Base-by-base conservation (phyloP, 2,329 filamentous ascomycete species). In the Leptographium wingfieldii region DNA sequence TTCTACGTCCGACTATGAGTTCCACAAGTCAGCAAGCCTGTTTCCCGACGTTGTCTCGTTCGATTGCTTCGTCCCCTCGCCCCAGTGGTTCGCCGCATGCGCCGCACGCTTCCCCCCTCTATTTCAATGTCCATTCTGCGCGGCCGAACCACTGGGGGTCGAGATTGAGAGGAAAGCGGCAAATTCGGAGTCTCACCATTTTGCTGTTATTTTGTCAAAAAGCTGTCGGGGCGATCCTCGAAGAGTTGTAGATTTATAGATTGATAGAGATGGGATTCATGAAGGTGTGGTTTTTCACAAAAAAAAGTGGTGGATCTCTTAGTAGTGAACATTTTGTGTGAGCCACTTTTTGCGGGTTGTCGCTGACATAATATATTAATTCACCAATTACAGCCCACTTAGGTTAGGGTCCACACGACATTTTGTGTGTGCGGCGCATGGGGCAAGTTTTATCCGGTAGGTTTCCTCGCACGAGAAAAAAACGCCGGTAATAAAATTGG, bases 1-100 rank as follows among this genome's bases (percentile, higher is more conserved):
- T 96, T 97, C 94, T 97, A 92, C 92, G 91, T 97, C 92, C 91
- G 92, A 97, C 94, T 96, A 38, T n/a, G 51, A 22, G 12, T 46
- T 5, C 19, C 12, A 14, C 33, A 22, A 5, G 62, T 69, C 65
- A 68, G 58, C 63, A 60, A 25, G 7, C n/a, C 10, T 4, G 10
- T 46, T 27, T 22, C 16, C 2, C 33, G 19, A 11, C 9, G 31
- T 38, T 31, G 31, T 43, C 9, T 11, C 22, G 5, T 22, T 55
- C 35, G 33, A 4, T 12, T 12, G 19, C 7, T 33, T 35, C 33
- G 11, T 31, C 14, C 25, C n/a, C 33, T 51, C n/a, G 19, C 25
- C 33, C n/a, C 14, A 1, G 7, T 43, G 22, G 22, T 11, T 56
- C 5, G n/a, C 5, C 25, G 35, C 19, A 31, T 46, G 35, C 38